These are phyloP conservation scores for Bipolaris bicolor DNA, from an alignment of 2,329 filamentous ascomycete genomes.

Conservation along the genomic window DNA sequence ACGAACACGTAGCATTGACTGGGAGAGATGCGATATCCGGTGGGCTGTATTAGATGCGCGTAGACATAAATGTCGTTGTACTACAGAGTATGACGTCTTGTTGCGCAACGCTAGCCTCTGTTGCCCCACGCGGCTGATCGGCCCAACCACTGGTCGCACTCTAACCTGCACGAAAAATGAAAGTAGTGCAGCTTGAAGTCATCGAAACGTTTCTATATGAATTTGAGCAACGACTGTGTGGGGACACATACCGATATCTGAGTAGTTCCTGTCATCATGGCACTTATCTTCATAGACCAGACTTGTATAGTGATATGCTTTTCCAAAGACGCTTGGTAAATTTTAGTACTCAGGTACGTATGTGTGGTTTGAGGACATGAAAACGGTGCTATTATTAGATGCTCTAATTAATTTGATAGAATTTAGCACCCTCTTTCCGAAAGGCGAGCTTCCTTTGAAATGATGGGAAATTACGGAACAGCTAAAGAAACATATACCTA, in stretches of 20 bases:
- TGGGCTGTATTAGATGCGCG: not conserved
- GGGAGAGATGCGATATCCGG: not conserved
- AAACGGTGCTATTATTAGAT: no score
- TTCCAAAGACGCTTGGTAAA: no score
- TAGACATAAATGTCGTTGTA: conserved; percentile 1
- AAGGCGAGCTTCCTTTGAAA: no score
- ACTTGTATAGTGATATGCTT: no score
- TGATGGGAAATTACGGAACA: no score
- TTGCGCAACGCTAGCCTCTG: not conserved
- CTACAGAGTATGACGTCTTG: conserved; percentile 7
- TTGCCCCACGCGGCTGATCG: not conserved
- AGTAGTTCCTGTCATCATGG: not conserved
- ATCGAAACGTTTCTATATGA: not conserved
- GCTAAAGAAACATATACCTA: no score
- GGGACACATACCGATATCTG: not conserved
- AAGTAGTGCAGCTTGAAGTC: not conserved
- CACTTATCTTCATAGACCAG: no score
- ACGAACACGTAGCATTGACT: conserved; percentile 6
- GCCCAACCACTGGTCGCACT: not conserved
- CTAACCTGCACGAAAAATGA: not conserved
- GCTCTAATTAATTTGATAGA: no score
- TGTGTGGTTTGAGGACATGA: no score
- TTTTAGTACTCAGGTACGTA: no score
- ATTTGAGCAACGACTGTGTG: not conserved
- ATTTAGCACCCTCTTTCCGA: no score